phyloP scores from a whole-genome alignment of 495 filamentous ascomycete genomes.

The Pseudomonodictys pantanalensis region DNA sequence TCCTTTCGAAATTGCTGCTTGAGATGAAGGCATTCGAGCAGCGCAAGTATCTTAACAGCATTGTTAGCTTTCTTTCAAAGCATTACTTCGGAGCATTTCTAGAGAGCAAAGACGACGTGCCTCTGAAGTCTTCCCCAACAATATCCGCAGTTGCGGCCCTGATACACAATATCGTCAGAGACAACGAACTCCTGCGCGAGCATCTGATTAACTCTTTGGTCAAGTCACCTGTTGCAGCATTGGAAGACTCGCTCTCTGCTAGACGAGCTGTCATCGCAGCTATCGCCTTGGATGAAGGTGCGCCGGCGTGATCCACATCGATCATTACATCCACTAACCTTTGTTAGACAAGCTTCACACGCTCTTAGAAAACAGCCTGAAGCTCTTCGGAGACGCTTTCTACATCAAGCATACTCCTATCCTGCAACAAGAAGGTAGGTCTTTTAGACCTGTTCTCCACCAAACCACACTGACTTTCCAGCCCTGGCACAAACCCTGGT shows the following conservation, averaged over 20 bases:
- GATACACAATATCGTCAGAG: conserved; percentile 42
- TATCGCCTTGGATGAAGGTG: conserved; percentile 55
- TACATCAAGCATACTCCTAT: conserved; percentile 81
- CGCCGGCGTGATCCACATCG: conserved; percentile 3
- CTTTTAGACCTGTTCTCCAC: not conserved
- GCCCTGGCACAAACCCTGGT: conserved; percentile 78
- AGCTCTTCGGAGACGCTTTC: conserved; percentile 77
- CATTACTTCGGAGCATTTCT: conserved; percentile 45
- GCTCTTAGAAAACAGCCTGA: conserved; percentile 64
- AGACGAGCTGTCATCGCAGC: conserved; percentile 64
- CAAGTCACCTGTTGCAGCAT: conserved; percentile 4
- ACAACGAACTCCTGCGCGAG: conserved; percentile 44
- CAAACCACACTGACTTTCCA: conserved; percentile 41
- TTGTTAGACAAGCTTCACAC: conserved; percentile 49
- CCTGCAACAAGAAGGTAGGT: conserved; percentile 77
- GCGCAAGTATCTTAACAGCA: conserved; percentile 39
- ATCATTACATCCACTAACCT: not conserved
- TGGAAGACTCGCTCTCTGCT: conserved; percentile 60
- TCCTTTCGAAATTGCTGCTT: conserved; percentile 3
- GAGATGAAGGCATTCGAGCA: conserved; percentile 29
- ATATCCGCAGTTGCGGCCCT: conserved; percentile 52
- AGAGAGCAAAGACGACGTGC: conserved; percentile 32
- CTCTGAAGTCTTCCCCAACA: conserved; percentile 7
- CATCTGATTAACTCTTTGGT: conserved; percentile 47
- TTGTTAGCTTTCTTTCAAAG: conserved; percentile 60